phyloP scores from a whole-genome alignment of 441 rosid species.

The Rhodomyrtus psidioides region DNA sequence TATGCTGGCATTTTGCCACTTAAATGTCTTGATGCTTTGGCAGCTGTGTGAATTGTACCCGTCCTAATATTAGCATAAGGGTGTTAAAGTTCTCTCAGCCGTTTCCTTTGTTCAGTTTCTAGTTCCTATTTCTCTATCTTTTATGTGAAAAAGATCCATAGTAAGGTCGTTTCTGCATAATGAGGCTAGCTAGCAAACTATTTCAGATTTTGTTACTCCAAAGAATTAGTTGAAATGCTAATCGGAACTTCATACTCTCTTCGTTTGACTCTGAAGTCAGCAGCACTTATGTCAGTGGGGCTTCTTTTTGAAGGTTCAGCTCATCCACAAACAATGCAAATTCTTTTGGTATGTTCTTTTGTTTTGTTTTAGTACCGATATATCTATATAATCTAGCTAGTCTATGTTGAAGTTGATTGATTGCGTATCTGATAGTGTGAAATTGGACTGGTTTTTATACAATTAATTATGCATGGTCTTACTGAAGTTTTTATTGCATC shows the following conservation, averaged over 20 bases:
- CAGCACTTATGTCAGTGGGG: slow-evolving; percentile 90
- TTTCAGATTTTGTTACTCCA: not conserved
- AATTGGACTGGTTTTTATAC: not conserved
- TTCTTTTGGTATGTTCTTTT: slow-evolving; percentile 55
- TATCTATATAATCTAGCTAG: not conserved
- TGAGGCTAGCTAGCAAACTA: not conserved
- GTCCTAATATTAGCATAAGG: not conserved
- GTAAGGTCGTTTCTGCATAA: not conserved
- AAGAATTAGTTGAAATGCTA: not conserved
- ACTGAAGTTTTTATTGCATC: not conserved
- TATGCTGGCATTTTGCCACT: not conserved
- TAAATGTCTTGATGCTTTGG: not conserved
- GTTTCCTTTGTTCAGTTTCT: not conserved
- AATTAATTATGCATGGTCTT: not conserved
- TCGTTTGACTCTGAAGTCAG: slow-evolving; percentile 54
- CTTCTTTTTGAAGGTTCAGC: slow-evolving; percentile 97
- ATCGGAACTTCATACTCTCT: not conserved
- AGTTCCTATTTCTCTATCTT: not conserved
- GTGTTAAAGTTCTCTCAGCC: not conserved
- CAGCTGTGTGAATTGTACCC: not conserved
- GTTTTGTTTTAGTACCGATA: not conserved
- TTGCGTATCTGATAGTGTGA: not conserved
- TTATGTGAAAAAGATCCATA: not conserved
- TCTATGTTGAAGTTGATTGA: not conserved
- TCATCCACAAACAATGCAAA: slow-evolving; percentile 85